Conservation (phyloP, 768 basidiomycete genomes). For the Amanita exitialis region DNA sequence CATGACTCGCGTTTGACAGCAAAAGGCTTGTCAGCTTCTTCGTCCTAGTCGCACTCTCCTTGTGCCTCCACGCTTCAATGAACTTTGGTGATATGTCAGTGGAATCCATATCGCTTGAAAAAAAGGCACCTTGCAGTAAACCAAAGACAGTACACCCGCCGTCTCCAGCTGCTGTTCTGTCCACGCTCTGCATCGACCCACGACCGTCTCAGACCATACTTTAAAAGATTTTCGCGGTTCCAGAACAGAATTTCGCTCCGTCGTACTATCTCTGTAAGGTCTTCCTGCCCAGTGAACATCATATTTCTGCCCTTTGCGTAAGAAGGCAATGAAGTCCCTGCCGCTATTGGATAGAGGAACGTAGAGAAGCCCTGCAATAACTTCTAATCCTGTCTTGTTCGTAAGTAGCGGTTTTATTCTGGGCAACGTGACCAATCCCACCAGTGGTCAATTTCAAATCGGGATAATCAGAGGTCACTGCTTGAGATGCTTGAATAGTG, state of each 20-base stretch:
- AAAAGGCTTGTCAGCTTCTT: constrained; percentile 67
- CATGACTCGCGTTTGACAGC: constrained; percentile 75
- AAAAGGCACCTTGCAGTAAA: constrained; percentile 52
- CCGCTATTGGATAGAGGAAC: constrained; percentile 67
- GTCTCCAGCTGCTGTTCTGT: constrained; percentile 80
- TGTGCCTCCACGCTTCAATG: constrained; percentile 81
- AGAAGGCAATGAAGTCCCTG: constrained; percentile 72
- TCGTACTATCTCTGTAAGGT: constrained; percentile 31
- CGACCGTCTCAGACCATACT: constrained; percentile 66
- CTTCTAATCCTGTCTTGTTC: constrained; percentile 35
- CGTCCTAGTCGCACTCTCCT: constrained; percentile 61
- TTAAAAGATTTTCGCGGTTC: constrained; percentile 79
- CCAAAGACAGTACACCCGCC: constrained; percentile 66
- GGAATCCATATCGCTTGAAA: not conserved
- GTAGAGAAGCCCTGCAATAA: constrained; percentile 65
- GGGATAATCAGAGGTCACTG: constrained; percentile 58
- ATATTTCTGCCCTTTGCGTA: constrained; percentile 66
- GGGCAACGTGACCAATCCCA: constrained; percentile 5
- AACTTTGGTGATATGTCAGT: constrained; percentile 32
- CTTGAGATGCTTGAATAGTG: constrained; percentile 60
- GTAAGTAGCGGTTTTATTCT: not conserved
- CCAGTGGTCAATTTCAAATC: constrained; percentile 54
- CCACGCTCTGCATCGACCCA: constrained; percentile 62
- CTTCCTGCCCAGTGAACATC: constrained; percentile 75
- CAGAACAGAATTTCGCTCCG: constrained; percentile 26